phyloP scores from a whole-genome alignment of 495 filamentous ascomycete genomes.

The Penicillium robsamsonii region DNA sequence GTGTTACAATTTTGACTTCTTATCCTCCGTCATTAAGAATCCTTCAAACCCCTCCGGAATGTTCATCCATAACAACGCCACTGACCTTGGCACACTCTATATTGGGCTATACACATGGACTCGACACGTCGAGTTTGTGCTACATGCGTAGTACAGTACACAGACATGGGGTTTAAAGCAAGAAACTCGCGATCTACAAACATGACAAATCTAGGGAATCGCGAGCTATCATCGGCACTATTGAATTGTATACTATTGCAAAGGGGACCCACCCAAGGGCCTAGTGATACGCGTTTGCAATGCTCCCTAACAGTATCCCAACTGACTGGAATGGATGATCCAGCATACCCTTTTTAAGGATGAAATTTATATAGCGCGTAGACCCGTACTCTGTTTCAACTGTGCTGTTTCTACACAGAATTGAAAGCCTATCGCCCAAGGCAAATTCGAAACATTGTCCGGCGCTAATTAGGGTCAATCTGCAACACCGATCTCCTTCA shows the following conservation, averaged over 20 bases:
- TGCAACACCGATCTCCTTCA: slow-evolving; percentile 23
- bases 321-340: slow-evolving; percentile 25
- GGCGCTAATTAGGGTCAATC: slow-evolving; percentile 9
- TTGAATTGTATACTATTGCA: background rate
- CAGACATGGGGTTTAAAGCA: background rate
- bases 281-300: slow-evolving; percentile 3
- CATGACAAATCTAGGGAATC: background rate
- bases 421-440: background rate
- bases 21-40: slow-evolving; percentile 23
- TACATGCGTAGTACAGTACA: background rate
- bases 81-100: slow-evolving; percentile 5
- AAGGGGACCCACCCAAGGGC: slow-evolving; percentile 2
- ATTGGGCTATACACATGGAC: background rate
- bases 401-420: background rate
- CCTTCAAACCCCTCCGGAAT: slow-evolving; percentile 17
- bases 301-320: slow-evolving; percentile 3
- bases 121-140: background rate
- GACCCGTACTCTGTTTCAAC: too few relatives aligned
- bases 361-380: slow-evolving; percentile 22
- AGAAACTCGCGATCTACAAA: background rate
- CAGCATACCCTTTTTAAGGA: slow-evolving; percentile 21
- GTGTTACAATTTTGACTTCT: background rate
- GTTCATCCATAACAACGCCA: slow-evolving; percentile 17
- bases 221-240: background rate
- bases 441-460: background rate